Conservation (phyloP, 305 asterid genomes). For the Fraxinus latifolia region DNA sequence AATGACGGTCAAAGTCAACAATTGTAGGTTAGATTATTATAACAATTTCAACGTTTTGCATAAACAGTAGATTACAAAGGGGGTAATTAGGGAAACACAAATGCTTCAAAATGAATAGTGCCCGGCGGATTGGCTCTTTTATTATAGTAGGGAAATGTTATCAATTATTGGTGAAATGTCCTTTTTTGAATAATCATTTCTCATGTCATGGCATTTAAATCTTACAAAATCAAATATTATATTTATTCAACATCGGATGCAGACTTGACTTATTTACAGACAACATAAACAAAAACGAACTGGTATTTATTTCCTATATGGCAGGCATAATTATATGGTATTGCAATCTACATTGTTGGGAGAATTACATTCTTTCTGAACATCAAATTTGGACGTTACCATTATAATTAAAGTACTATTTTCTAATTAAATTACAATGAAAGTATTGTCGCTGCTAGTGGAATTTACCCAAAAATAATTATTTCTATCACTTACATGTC, state of each 20-base stretch:
- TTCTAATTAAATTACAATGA: background rate
- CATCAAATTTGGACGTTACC: background rate
- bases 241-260: slow-evolving; percentile 24
- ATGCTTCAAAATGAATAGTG: too few species aligned
- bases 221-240: background rate
- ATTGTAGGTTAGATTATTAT: too few species aligned
- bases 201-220: background rate
- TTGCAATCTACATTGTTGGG: too few species aligned
- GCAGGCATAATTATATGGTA: background rate
- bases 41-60: too few species aligned
- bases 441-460: background rate
- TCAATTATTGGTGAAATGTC: too few species aligned
- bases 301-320: background rate
- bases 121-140: too few species aligned
- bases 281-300: slow-evolving; percentile 3
- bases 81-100: too few species aligned
- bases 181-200: background rate
- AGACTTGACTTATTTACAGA: slow-evolving; percentile 15
- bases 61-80: too few species aligned
- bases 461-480: background rate
- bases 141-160: too few species aligned
- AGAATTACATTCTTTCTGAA: too few species aligned
- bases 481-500: background rate
- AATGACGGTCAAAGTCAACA: too few species aligned
- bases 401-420: background rate